Evolutionary conservation across 2,329 filamentous ascomycete species (phyloP).

Genomic region (Xylaria sp.): DNA sequence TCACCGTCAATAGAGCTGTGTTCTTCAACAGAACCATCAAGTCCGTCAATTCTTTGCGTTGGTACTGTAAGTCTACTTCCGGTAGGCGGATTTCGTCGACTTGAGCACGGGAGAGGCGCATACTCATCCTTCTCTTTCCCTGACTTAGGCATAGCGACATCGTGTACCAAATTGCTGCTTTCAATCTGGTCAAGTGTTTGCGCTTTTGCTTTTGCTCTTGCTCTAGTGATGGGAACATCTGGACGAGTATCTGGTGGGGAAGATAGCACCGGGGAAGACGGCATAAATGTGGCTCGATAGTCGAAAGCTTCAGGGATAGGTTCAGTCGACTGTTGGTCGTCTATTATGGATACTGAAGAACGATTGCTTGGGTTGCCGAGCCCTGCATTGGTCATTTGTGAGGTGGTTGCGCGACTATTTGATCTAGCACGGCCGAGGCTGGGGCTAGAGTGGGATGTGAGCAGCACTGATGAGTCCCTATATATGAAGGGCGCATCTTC

Average conservation of each 20-base stretch:
- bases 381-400: not conserved
- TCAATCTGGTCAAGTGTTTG: not conserved
- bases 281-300: not conserved
- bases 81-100: not conserved
- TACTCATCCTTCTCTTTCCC: not conserved
- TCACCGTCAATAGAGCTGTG: not conserved
- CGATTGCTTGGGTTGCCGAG: not conserved
- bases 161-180: not conserved
- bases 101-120: not conserved
- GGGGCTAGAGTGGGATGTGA: not conserved
- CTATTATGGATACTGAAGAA: not conserved
- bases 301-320: slow-evolving; percentile 30
- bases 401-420: not conserved
- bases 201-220: slow-evolving; percentile 16
- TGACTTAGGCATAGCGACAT: not conserved
- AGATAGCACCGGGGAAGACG: slow-evolving; percentile 16
- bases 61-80: not conserved
- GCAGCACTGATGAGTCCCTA: slow-evolving; percentile 14
- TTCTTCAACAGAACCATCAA: slow-evolving; percentile 24
- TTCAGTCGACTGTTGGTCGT: slow-evolving; percentile 32
- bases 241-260: not conserved
- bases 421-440: slow-evolving; percentile 3
- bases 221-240: slow-evolving; percentile 12
- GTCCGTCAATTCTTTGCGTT: not conserved
- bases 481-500: not conserved